Conservation (phyloP, 768 basidiomycete genomes). For the Dentipellis sp. region DNA sequence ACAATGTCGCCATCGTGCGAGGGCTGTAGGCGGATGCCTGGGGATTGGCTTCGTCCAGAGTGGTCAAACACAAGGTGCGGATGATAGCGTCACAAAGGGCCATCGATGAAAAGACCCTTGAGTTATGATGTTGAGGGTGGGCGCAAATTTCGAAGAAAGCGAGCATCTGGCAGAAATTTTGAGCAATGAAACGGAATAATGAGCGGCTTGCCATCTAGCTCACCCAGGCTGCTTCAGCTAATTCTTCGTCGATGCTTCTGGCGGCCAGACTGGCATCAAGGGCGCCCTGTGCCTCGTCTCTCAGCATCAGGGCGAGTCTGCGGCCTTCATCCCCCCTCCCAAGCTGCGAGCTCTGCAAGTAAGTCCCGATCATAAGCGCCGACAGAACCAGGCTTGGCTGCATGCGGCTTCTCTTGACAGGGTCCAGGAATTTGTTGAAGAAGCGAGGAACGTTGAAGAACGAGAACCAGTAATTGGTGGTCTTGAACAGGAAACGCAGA, state of each 20-base stretch:
- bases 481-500: slow-evolving; percentile 53
- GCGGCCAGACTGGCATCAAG: slow-evolving; percentile 65
- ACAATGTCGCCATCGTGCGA: background rate
- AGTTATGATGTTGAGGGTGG: slow-evolving; percentile 49
- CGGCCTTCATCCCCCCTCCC: slow-evolving; percentile 42
- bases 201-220: slow-evolving; percentile 11
- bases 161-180: slow-evolving; percentile 37
- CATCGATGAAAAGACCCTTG: slow-evolving; percentile 48
- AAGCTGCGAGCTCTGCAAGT: slow-evolving; percentile 61
- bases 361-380: slow-evolving; percentile 54
- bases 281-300: slow-evolving; percentile 61
- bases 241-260: slow-evolving; percentile 63
- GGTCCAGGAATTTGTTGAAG: slow-evolving; percentile 48
- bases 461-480: slow-evolving; percentile 63
- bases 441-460: slow-evolving; percentile 68
- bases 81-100: slow-evolving; percentile 61
- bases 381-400: slow-evolving; percentile 62
- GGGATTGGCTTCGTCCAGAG: slow-evolving; percentile 48
- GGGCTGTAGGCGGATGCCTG: slow-evolving; percentile 6
- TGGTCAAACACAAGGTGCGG: slow-evolving; percentile 46
- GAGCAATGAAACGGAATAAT: background rate
- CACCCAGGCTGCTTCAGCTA: slow-evolving; percentile 74
- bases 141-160: slow-evolving; percentile 66
- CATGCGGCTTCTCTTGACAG: slow-evolving; percentile 41
- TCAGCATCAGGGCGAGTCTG: slow-evolving; percentile 45